Base-by-base conservation (phyloP, 2,329 filamentous ascomycete species). In the Hymenoscyphus scutula region DNA sequence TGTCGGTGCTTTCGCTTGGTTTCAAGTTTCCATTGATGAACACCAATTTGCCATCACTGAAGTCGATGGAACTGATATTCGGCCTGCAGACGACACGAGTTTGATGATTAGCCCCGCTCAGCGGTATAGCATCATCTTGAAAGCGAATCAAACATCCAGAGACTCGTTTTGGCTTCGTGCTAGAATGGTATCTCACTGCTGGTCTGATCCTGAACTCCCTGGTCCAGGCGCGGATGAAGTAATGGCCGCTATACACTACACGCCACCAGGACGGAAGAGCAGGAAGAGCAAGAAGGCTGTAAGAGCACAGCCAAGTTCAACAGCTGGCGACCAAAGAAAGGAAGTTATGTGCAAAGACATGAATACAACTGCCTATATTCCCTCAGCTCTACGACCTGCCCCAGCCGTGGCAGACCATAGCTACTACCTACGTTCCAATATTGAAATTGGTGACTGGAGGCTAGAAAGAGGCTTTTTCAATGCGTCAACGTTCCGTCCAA, bases 51-150 rank as follows among this genome's bases (percentile, higher is more conserved):
- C 77, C 37, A 77, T 92, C 54, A 85, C 89, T 10, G 89, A 91
- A 72, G 85, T 89, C 0, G 89, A 92, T 70, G 89, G 89, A 17
- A 85, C 87, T 1, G 83, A 85, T 38, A 83, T 90, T 1, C 80
- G 85, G 62, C 86, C 89, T 0, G 76, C 78, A 4, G 77, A 83
- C 1, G 82, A 86, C 6, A 79, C 83, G 37, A 82, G 85, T 64
- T 75, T 92, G 59, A 87, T 89, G 64, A 77, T 92, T 25, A 82
- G 86, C 7, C 87, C 88, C 1, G 89, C 88, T 0, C 89, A 92
- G 71, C 82, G 89, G 15, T 91, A 90, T 69, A 89, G 87, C 69
- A 79, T 89, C 15, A 74, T 91, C 0, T 70, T 92, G 1, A 82
- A 83, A 1, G 80, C 87, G 5, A 86, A 87, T 70, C 82, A 83